Conservation (phyloP, 805 yeast species). For the Candida peoriensis region DNA sequence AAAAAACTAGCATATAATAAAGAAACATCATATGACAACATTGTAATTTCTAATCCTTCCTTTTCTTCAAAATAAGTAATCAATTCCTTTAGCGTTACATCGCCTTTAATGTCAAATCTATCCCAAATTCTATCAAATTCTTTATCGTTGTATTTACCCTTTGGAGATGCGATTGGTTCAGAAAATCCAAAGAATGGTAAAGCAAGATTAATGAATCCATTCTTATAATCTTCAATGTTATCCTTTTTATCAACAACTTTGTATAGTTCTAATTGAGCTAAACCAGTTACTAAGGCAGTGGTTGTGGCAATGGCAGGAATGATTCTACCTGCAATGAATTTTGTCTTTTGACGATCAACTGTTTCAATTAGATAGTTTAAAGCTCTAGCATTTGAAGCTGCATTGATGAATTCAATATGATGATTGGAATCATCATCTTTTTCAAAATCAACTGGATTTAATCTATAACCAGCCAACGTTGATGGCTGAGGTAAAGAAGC, state of each 20-base stretch:
- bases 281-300: conserved; percentile 95
- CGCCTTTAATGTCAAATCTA: conserved; percentile 77
- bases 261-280: conserved; percentile 86
- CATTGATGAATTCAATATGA: conserved; percentile 92
- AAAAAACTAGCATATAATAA: conserved; percentile 88
- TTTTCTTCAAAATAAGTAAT: conserved; percentile 70
- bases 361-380: conserved; percentile 82
- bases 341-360: conserved; percentile 86
- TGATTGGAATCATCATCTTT: conserved; percentile 97
- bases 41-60: conserved; percentile 82
- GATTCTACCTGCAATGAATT: conserved; percentile 96
- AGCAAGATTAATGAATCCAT: conserved; percentile 89
- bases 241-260: conserved; percentile 77
- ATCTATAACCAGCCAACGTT: conserved; percentile 79
- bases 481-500: conserved; percentile 85
- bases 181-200: conserved; percentile 95
- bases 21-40: conserved; percentile 90
- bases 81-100: conserved; percentile 69
- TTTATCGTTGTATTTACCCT: conserved; percentile 74
- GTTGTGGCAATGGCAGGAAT: conserved; percentile 99
- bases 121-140: conserved; percentile 92
- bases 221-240: conserved; percentile 81
- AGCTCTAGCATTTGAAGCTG: conserved; percentile 96
- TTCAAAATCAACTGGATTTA: conserved; percentile 90
- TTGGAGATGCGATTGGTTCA: conserved; percentile 86